Base-by-base conservation (phyloP, 768 basidiomycete species). In the Agrocybe pediades region DNA sequence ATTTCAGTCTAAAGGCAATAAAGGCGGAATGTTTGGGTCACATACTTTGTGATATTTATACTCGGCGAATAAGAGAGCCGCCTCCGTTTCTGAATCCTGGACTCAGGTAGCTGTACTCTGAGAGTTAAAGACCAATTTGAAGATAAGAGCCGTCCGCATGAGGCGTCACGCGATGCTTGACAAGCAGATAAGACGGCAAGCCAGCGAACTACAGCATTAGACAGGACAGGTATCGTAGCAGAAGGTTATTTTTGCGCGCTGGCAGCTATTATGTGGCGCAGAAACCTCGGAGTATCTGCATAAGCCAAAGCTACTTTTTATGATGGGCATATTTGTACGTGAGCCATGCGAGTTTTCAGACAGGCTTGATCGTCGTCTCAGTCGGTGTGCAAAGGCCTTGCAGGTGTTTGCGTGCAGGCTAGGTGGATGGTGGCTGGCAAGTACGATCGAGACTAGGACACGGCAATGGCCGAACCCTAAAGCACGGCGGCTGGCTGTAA, bases 381-480 rank as follows among this genome's bases (percentile, higher is more conserved):
- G 13, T 36, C 33, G 33, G n/a, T 36, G 33, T 15, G 33, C 33
- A 36, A 36, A 36, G 33, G n/a, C n/a, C n/a, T n/a, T n/a, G n/a
- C n/a, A n/a, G n/a, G n/a, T n/a, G n/a, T n/a, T n/a, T n/a, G n/a
- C n/a, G n/a, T n/a, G n/a, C n/a, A n/a, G n/a, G n/a, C n/a, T n/a
- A n/a, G n/a, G 11, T 30, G 33, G n/a, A 36, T 36, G 33, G 33
- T 15, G 13, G 33, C 5, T 36, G 33, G 13, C 33, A 36, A 36
- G 33, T 36, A 15, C 5, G 33, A 36, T 36, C 33, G 33, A 43
- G 29, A 36, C 16, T 53, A 36, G 44, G 13, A 29, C 21, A 45
- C 63, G 62, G 65, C 60, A 63, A 62, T 36, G 46, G 47, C 62
- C 62, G 61, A 62, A 54, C 51, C 49, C 42, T 55, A 61, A 55